A percentile compares a stretch with the other conserved stretches of the same genome.
phyloP scores from a whole-genome alignment of 345 rosid genomes.

The Pelargonium nanum region DNA sequence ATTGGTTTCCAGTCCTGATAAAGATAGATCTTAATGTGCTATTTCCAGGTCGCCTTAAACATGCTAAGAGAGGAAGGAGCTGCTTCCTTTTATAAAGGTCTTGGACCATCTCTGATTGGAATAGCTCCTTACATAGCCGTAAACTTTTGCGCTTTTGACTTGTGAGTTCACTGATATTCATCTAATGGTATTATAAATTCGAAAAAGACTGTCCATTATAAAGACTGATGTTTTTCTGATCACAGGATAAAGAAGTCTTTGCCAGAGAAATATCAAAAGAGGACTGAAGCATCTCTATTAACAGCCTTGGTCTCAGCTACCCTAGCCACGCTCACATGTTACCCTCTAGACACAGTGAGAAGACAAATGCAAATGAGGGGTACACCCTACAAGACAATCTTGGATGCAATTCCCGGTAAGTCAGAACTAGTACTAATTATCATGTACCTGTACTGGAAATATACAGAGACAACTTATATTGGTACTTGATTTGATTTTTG shows the following conservation, averaged over 20 bases:
- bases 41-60: slow-evolving; percentile 64
- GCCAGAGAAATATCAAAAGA: slow-evolving; percentile 69
- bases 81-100: slow-evolving; percentile 79
- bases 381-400: slow-evolving; percentile 72
- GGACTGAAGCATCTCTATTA: slow-evolving; percentile 64
- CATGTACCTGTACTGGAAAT: not conserved
- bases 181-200: not conserved
- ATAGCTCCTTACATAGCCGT: slow-evolving; percentile 97
- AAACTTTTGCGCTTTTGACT: slow-evolving; percentile 84
- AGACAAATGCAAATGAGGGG: slow-evolving; percentile 98
- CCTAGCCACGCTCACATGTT: slow-evolving; percentile 83
- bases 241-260: slow-evolving; percentile 82
- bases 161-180: slow-evolving; percentile 43
- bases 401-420: slow-evolving; percentile 76
- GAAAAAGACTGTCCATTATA: not conserved
- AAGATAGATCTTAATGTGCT: slow-evolving; percentile 8
- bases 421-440: not conserved
- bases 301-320: slow-evolving; percentile 81
- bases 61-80: slow-evolving; percentile 94
- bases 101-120: slow-evolving; percentile 87
- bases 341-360: slow-evolving; percentile 91
- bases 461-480: not conserved
- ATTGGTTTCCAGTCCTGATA: not conserved
- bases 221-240: slow-evolving; percentile 8
- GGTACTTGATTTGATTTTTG: too few species aligned